A percentile compares a stretch with the other conserved stretches of the same genome.
Evolutionary conservation across 2,329 filamentous ascomycete genomes (phyloP).

Genomic region (Alternaria sp.): DNA sequence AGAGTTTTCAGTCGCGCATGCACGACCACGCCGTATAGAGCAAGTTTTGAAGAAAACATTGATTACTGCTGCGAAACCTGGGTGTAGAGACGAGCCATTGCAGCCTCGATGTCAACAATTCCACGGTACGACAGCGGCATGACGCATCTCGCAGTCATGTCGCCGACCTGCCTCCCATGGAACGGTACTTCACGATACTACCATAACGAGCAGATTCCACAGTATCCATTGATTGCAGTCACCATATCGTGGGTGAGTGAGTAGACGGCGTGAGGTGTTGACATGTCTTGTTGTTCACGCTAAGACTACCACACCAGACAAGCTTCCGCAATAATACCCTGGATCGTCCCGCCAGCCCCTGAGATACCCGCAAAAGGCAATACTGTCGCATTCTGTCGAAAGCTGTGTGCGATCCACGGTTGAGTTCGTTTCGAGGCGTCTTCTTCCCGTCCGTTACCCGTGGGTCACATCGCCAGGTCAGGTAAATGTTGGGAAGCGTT

Average conservation of each 20-base stretch:
- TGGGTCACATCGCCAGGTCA: not conserved
- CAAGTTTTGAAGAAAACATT: not conserved
- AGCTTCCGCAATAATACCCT: constrained; percentile 3
- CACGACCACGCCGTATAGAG: not conserved
- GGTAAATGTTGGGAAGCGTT: not conserved
- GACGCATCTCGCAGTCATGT: constrained; percentile 3
- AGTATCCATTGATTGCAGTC: constrained; percentile 4
- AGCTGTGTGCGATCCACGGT: not conserved
- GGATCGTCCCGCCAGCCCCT: constrained; percentile 5
- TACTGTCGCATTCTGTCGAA: not conserved
- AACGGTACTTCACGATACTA: not conserved
- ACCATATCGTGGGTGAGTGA: constrained; percentile 5
- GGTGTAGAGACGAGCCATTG: constrained; percentile 4
- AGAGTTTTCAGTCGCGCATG: not conserved
- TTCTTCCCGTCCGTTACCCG: not conserved
- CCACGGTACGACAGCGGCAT: constrained; percentile 15
- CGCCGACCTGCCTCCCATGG: constrained; percentile 4
- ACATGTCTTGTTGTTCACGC: constrained; percentile 4
- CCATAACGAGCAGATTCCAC: constrained; percentile 1
- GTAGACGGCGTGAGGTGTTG: constrained; percentile 4
- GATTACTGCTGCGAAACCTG: constrained; percentile 7
- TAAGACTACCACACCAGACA: constrained; percentile 4
- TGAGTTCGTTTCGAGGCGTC: not conserved
- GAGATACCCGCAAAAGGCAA: not conserved
- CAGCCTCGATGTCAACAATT: constrained; percentile 5